These are phyloP conservation scores for Trichoderma hamatum DNA, from an alignment of 2,329 filamentous ascomycete genomes.

Conservation along the genomic window DNA sequence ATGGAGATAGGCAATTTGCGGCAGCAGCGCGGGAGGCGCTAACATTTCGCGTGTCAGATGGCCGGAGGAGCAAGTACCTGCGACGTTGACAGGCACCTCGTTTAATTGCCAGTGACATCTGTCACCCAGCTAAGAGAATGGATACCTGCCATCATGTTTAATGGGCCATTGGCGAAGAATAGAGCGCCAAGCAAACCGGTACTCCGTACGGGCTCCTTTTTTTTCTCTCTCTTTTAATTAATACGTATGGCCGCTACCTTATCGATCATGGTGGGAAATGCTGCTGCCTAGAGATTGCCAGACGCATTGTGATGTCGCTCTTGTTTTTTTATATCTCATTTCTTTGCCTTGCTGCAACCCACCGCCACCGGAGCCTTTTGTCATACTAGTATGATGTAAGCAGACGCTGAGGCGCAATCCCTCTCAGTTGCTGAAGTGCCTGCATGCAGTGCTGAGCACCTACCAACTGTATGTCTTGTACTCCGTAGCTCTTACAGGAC, in stretches of 20 bases:
- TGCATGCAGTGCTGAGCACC: not conserved
- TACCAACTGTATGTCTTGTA: too few relatives aligned
- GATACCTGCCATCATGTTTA: not conserved
- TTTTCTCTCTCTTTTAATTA: not conserved
- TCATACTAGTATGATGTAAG: not conserved
- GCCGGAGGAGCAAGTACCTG: slow-evolving; percentile 1
- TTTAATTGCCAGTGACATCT: not conserved
- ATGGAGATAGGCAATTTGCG: slow-evolving; percentile 7
- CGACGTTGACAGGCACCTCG: not conserved
- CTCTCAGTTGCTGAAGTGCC: too few relatives aligned
- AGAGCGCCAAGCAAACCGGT: not conserved
- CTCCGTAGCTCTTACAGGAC: not conserved
- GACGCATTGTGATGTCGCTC: not conserved
- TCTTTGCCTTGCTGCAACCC: not conserved
- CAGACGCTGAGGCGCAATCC: not conserved
- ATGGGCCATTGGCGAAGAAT: not conserved
- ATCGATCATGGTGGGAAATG: not conserved
- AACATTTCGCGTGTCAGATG: slow-evolving; percentile 4
- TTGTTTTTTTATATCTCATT: not conserved
- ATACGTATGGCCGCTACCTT: not conserved
- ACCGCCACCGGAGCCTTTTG: not conserved
- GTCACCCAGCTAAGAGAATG: not conserved
- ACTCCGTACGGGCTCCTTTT: not conserved
- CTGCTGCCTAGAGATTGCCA: slow-evolving; percentile 4
- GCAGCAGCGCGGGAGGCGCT: slow-evolving; percentile 14